Evolutionary conservation across 345 rosid genomes (phyloP).

Genomic region (Dipteronia sinensis): DNA sequence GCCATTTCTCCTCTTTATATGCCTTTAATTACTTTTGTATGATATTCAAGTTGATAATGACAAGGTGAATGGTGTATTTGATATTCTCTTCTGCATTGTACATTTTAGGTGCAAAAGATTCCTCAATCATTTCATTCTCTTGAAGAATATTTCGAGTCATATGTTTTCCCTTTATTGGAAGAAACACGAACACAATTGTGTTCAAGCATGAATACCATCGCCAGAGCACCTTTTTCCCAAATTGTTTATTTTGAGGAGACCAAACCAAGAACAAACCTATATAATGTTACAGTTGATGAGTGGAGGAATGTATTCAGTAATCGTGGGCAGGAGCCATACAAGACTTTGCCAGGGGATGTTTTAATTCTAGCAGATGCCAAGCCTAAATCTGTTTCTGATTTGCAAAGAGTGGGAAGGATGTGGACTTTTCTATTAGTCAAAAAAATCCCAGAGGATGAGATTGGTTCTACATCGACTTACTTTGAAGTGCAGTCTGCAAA

Average conservation of each 20-base stretch:
- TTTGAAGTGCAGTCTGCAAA: slow-evolving; percentile 28
- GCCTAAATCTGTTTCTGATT: slow-evolving; percentile 41
- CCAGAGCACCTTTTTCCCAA: slow-evolving; percentile 39
- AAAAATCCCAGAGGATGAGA: background rate
- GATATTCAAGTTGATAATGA: background rate
- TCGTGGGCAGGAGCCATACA: slow-evolving; percentile 34
- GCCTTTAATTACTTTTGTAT: background rate
- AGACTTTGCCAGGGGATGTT: slow-evolving; percentile 42
- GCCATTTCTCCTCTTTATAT: background rate
- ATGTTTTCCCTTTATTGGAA: slow-evolving; percentile 42
- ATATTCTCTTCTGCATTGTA: background rate
- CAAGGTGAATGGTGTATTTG: background rate
- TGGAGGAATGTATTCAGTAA: slow-evolving; percentile 37
- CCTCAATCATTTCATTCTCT: slow-evolving; percentile 34
- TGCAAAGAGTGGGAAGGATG: slow-evolving; percentile 29
- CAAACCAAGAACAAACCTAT: slow-evolving; percentile 10
- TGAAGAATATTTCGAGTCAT: slow-evolving; percentile 35
- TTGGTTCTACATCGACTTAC: slow-evolving; percentile 1
- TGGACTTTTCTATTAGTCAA: slow-evolving; percentile 36
- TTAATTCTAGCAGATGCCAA: slow-evolving; percentile 33
- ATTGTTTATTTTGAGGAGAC: background rate
- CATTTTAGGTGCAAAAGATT: slow-evolving; percentile 37
- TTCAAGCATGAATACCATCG: slow-evolving; percentile 38
- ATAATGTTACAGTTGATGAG: slow-evolving; percentile 26
- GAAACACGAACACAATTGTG: slow-evolving; percentile 44